phyloP scores from a whole-genome alignment of 2,329 filamentous ascomycete species.

The Eurotiales sp. region DNA sequence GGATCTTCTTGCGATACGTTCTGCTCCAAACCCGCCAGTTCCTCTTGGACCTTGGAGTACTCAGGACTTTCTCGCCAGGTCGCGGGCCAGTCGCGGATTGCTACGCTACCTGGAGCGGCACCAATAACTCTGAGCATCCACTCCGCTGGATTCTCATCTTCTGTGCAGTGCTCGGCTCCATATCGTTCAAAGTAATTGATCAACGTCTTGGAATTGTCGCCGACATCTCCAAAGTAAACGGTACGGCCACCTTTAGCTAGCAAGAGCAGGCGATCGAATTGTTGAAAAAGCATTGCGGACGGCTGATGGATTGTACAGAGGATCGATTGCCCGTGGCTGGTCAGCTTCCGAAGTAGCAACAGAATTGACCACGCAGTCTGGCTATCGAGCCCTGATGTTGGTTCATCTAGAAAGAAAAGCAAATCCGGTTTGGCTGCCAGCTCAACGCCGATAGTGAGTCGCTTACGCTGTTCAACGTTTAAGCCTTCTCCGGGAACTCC shows the following conservation, averaged over 20 bases:
- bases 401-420: conserved; percentile 86
- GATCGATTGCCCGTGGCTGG: conserved; percentile 80
- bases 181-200: conserved; percentile 62
- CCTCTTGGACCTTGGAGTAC: background rate
- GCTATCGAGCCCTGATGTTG: conserved; percentile 84
- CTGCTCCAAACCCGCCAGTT: background rate
- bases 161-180: conserved; percentile 55
- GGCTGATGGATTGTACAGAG: conserved; percentile 93
- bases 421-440: conserved; percentile 83
- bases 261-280: conserved; percentile 64
- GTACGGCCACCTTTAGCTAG: conserved; percentile 61
- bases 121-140: conserved; percentile 59
- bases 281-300: conserved; percentile 83
- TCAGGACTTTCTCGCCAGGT: background rate
- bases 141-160: conserved; percentile 67
- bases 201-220: conserved; percentile 52
- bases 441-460: conserved; percentile 90
- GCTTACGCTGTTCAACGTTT: conserved; percentile 60
- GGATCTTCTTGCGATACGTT: background rate
- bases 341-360: conserved; percentile 79
- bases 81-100: background rate
- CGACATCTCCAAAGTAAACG: conserved; percentile 65
- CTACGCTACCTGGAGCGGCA: conserved; percentile 34
- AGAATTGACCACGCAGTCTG: conserved; percentile 89
- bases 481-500: conserved; percentile 78